A percentile compares a stretch with the other conserved stretches of the same genome.
These are phyloP conservation scores for Xerocomus nothofagi DNA, from an alignment of 1,284 basidiomycete genomes.

Conservation along the genomic window DNA sequence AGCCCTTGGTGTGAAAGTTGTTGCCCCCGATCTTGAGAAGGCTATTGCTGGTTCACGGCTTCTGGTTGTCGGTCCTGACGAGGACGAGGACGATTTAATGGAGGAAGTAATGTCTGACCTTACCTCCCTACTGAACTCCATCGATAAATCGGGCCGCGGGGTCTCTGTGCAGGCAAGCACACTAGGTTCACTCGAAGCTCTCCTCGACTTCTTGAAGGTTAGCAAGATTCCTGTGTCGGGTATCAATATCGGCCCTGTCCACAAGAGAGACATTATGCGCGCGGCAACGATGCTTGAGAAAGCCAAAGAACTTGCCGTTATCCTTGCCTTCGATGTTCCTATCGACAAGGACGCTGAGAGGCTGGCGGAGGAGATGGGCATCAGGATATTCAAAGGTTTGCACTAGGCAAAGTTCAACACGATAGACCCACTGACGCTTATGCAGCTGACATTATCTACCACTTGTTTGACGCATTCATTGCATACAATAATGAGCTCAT, in stretches of 20 bases:
- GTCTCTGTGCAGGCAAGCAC: conserved; percentile 99
- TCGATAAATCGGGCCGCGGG: conserved; percentile 93
- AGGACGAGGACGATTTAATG: conserved; percentile 93
- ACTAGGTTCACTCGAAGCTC: conserved; percentile 94
- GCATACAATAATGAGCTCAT: conserved; percentile 93
- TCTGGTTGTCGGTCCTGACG: conserved; percentile 89
- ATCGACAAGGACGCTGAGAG: conserved; percentile 91
- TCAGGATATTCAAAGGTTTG: conserved; percentile 89
- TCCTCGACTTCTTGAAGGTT: conserved; percentile 92
- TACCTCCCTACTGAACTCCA: conserved; percentile 85
- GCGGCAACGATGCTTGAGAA: conserved; percentile 94
- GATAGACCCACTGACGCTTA: conserved; percentile 3
- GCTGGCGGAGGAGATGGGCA: conserved; percentile 91
- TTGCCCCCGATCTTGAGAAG: conserved; percentile 95
- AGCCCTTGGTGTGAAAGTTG: conserved; percentile 95
- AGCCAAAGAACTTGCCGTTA: conserved; percentile 92
- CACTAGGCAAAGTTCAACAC: not conserved
- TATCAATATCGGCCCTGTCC: conserved; percentile 98
- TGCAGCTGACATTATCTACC: conserved; percentile 96
- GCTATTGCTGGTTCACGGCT: conserved; percentile 98
- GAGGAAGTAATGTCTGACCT: conserved; percentile 98
- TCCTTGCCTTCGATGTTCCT: conserved; percentile 97
- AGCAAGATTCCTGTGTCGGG: conserved; percentile 98
- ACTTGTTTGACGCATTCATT: conserved; percentile 96
- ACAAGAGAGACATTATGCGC: conserved; percentile 95